These are phyloP conservation scores for Penicillium alfredii DNA, from an alignment of 495 filamentous ascomycete species.

Conservation along the genomic window DNA sequence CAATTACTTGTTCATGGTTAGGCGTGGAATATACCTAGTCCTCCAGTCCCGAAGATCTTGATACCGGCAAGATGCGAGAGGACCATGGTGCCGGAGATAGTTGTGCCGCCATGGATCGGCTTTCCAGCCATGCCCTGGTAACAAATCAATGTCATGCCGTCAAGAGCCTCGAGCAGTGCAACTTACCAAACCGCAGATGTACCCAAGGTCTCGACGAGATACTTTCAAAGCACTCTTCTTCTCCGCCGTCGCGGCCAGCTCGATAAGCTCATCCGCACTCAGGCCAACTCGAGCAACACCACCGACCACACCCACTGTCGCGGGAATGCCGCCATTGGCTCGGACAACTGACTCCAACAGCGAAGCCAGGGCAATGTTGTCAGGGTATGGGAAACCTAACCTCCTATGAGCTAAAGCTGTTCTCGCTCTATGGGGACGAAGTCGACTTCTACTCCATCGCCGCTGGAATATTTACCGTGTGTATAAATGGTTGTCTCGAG, in stretches of 20 bases:
- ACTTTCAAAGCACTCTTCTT: constrained; percentile 65
- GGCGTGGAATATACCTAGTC: constrained; percentile 31
- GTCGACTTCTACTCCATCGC: too few species aligned
- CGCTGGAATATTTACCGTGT: constrained; percentile 51
- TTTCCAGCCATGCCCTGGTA: constrained; percentile 56
- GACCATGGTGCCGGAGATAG: constrained; percentile 87
- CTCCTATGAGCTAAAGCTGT: constrained; percentile 36
- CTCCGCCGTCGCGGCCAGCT: constrained; percentile 60
- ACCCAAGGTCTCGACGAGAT: constrained; percentile 79
- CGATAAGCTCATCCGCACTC: constrained; percentile 57
- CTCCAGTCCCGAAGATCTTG: constrained; percentile 83
- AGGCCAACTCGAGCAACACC: constrained; percentile 81
- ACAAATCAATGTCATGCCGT: constrained; percentile 6
- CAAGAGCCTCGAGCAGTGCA: background rate
- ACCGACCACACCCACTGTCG: constrained; percentile 78
- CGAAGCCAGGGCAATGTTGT: constrained; percentile 65
- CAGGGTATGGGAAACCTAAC: constrained; percentile 76
- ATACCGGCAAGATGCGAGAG: constrained; percentile 85
- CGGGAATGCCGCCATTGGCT: constrained; percentile 78
- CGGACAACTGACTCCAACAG: constrained; percentile 72
- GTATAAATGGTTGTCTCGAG: constrained; percentile 89
- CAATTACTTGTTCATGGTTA: background rate
- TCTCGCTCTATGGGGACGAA: too few species aligned
- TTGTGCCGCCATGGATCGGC: constrained; percentile 79
- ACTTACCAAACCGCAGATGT: constrained; percentile 70